Base-by-base conservation (phyloP, 2,329 filamentous ascomycete genomes). In the Exophiala alcalophila region DNA sequence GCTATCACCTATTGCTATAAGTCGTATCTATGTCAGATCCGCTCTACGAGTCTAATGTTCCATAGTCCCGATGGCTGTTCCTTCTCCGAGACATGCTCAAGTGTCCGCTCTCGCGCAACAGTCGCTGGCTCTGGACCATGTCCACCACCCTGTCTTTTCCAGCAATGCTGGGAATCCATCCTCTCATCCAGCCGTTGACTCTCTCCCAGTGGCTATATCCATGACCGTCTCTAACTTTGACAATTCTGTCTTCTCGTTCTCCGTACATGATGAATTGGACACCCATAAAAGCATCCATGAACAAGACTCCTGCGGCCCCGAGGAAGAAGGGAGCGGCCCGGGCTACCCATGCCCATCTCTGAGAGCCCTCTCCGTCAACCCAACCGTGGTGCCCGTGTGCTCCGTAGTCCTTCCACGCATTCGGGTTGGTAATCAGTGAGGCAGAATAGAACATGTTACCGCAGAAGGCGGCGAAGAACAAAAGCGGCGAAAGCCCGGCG, bases 381-480 rank as follows among this genome's bases (percentile, higher is more conserved):
- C 81, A 83, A 41, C 78, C 78, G 33, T 76, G 71, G 5, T 70
- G 67, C 15, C 78, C 77, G 55, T 80, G 71, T 0, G 80, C 65
- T 0, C 67, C 65, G 40, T 74, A 78, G 51, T 77, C 68, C 34
- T 60, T 61, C 81, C 80, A 84, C 5, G 75, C 80, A 49, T 74
- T 75, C 2, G 81, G 81, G 57, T 83, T 84, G 2, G 78, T 74
- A 23, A 80, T 61, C 3, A 84, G 64, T 0, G 79, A 81, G 19
- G 67, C 62, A 7, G 77, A 80, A 65, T 84, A 84, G 66, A 83
- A 83, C 28, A 82, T 64, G 56, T 84, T 84, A 2, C 81, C 81
- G 55, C 75, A 76, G 59, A 84, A 84, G 3, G 81, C 81, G 4
- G 81, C 81, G 26, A 76, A 66, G 64, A 84, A 84, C 34, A 84